Evolutionary conservation across 192 early-diverging fungal species (phyloP).

Genomic region (Coemansia sp.): DNA sequence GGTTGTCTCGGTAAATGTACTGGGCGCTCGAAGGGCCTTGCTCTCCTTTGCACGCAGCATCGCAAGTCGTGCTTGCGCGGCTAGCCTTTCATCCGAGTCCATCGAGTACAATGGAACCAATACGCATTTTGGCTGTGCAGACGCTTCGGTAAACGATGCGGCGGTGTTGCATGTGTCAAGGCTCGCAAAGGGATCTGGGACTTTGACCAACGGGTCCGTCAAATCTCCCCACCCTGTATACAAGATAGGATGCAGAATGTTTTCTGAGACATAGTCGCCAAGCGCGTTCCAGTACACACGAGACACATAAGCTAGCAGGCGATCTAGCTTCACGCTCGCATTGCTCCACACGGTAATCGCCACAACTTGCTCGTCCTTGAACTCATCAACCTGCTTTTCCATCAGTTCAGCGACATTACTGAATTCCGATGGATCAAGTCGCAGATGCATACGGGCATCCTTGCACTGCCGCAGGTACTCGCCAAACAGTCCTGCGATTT

Average conservation of each 20-base stretch:
- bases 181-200: conserved; percentile 42
- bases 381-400: conserved; percentile 41
- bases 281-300: conserved; percentile 53
- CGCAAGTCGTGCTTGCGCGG: conserved; percentile 19
- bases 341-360: conserved; percentile 49
- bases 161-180: conserved; percentile 13
- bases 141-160: too few relatives aligned
- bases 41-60: conserved; percentile 29
- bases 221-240: conserved; percentile 37
- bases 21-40: conserved; percentile 23
- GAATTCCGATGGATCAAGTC: conserved; percentile 25
- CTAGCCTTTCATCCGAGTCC: conserved; percentile 5
- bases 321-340: conserved; percentile 39
- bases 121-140: conserved; percentile 12
- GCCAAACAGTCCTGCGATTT: conserved; percentile 35
- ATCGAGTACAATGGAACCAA: conserved; percentile 26
- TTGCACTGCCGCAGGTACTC: conserved; percentile 53
- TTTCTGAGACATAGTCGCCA: conserved; percentile 54
- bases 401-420: conserved; percentile 24
- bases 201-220: conserved; percentile 18
- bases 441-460: conserved; percentile 33
- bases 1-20: conserved; percentile 46
- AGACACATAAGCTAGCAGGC: conserved; percentile 41
- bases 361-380: conserved; percentile 43
- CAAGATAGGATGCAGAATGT: conserved; percentile 45